Evolutionary conservation across 768 basidiomycete species (phyloP).

Genomic region (Tephrocybe sp.): DNA sequence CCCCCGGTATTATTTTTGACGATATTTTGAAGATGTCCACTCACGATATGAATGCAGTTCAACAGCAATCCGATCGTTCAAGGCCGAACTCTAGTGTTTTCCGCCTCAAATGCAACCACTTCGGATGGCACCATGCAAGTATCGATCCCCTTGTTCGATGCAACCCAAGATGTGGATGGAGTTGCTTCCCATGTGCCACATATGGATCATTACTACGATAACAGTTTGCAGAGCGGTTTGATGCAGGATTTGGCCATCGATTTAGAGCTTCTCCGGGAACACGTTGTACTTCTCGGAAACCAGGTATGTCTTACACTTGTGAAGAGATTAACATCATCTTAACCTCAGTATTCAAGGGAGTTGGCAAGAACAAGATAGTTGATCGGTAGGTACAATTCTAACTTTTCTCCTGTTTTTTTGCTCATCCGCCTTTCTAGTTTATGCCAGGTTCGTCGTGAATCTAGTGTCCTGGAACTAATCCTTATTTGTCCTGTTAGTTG

Average conservation of each 20-base stretch:
- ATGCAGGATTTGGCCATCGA: constrained; percentile 68
- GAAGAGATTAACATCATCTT: not conserved
- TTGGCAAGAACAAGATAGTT: constrained; percentile 70
- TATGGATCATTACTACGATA: constrained; percentile 72
- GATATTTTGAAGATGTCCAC: constrained; percentile 4
- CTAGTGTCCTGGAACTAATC: not conserved
- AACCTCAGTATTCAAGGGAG: constrained; percentile 37
- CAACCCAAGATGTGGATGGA: constrained; percentile 49
- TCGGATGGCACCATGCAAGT: constrained; percentile 29
- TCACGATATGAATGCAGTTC: constrained; percentile 31
- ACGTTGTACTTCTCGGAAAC: constrained; percentile 65
- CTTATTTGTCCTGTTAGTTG: constrained; percentile 32
- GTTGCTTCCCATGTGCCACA: constrained; percentile 57
- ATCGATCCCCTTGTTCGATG: constrained; percentile 47
- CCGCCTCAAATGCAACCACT: constrained; percentile 31
- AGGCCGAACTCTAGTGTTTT: constrained; percentile 42
- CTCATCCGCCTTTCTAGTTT: constrained; percentile 29
- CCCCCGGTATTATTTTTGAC: constrained; percentile 33
- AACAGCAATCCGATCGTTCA: constrained; percentile 43
- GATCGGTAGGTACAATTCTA: constrained; percentile 41
- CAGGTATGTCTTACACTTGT: constrained; percentile 38
- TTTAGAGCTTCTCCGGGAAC: constrained; percentile 57
- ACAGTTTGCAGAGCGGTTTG: constrained; percentile 61
- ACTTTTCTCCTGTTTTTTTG: not conserved
- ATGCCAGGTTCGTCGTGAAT: constrained; percentile 43